Base-by-base conservation (phyloP, 2,329 filamentous ascomycete genomes). In the Venturia effusa region DNA sequence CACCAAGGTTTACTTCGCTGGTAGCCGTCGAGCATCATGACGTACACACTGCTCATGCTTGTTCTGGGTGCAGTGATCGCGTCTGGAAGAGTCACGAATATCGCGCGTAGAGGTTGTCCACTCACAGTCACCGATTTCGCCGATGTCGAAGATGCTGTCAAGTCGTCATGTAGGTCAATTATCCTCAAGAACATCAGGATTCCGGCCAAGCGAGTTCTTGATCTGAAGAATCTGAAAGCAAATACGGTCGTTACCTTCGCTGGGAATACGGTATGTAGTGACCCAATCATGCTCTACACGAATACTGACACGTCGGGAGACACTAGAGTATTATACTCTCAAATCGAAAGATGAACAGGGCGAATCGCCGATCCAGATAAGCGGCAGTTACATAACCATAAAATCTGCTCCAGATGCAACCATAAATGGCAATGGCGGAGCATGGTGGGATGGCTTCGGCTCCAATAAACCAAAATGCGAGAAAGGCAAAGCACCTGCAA, bases 381-480 rank as follows among this genome's bases (percentile, higher is more conserved):
- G 37, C 30, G 64, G 64, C 13, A 74, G 66, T 61, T 71, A 85
- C 66, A 83, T 87, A 70, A 82, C 80, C 66, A 84, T 87, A 67
- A 83, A 79, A 64, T 85, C 84, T 51, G 75, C 79, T 13, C 79
- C 51, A 11, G 54, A 62, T 6, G 32, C 84, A 45, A 74, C 80
- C 13, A 74, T 86, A 55, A 82, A 86, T 64, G 83, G 81, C 0
- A 83, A 85, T 66, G 84, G 80, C 4, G 75, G 78, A 61, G 74
- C 73, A 45, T 81, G 79, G 78, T 82, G 79, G 71, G 78, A 81
- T 64, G 78, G 76, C 40, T 76, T 79, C 70, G 78, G 78, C 19
- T 73, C 73, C 41, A 75, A 74, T 45, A 76, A 41, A 24, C 55
- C 55, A 17, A 48, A 45, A 15, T 43, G 55, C 37, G 17, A 48